Evolutionary conservation across 176 grass and related monocot species (phyloP).

Genomic region (Avena atlantica): DNA sequence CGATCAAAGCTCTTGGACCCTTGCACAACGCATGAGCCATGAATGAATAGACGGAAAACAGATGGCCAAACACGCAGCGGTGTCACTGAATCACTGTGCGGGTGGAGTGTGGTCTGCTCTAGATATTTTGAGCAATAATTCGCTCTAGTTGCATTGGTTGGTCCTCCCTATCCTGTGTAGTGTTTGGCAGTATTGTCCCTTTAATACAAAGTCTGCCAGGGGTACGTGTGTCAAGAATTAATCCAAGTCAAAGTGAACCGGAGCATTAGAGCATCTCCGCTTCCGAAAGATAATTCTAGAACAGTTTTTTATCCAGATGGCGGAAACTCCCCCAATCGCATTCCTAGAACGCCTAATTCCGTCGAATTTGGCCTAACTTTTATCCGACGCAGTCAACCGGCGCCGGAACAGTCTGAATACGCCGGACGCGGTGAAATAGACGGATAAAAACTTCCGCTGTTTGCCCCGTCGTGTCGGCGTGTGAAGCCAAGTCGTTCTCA

Average conservation of each 20-base stretch:
- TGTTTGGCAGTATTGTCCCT: neutral
- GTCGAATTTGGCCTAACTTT: no score
- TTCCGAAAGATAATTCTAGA: no score
- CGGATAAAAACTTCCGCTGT: no score
- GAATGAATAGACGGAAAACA: neutral
- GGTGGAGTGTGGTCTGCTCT: neutral
- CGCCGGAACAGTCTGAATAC: no score
- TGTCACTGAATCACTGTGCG: neutral
- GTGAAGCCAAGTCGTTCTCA: no score
- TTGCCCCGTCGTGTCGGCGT: no score
- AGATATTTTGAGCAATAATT: constrained; percentile 5
- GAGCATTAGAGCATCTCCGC: no score
- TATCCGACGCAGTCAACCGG: no score
- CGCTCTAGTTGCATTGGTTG: neutral
- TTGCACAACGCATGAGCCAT: neutral
- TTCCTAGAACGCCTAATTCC: no score
- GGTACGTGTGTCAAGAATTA: neutral
- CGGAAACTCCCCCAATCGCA: no score
- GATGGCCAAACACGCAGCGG: neutral
- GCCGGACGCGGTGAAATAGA: no score
- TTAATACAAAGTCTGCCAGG: neutral
- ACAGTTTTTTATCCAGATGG: no score
- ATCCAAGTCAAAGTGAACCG: neutral
- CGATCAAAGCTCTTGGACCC: neutral
- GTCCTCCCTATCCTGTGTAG: neutral